Evolutionary conservation across 768 basidiomycete species (phyloP), one percentile per base, ranked within the genome.

Genomic region (Termitomyces bulborhizus): DNA sequence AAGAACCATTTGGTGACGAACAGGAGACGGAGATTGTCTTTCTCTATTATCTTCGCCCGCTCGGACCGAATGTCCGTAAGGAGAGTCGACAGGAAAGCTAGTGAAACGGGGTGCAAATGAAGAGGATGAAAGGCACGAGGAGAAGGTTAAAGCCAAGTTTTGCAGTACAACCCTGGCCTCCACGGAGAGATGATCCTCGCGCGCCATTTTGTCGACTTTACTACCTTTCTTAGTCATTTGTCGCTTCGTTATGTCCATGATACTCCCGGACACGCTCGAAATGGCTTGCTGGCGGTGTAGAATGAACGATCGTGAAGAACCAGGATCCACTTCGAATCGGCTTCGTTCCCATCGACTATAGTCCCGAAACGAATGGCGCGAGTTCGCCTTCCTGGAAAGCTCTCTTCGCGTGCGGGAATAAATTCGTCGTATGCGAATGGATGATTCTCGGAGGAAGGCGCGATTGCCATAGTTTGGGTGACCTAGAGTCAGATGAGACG

Each of bases 281-380:
- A 95, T 78, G 6, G 91, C 93, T 64, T 87, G 83, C 65, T 95
- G 90, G 54, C 88, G 84, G 69, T 97, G 93, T 48, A 98, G 76
- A 45, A 98, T 83, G 39, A 88, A 75, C n/a, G 83, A 66, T 57
- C 79, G 78, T 11, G 81, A 76, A 42, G 69, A 59, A 11, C 70
- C 57, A 16, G 67, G 62, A 15, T 63, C 53, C 27, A 61, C 58
- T 45, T 63, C 66, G 63, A 53, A 27, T 63, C 67, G n/a, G 61
- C 60, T 40, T 65, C 60, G 52, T 63, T 63, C 42, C 54, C 62
- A 26, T 55, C 74, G 60, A 98, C 86, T 8, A 95, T 98, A 2
- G 97, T 98, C 1, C 97, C 97, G 69, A 99, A 99, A 46, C 95
- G 85, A 93, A 71, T 99, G 97, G 32, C 97, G 82, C 21, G 93